phyloP scores from a whole-genome alignment of 345 rosid species.

The Arabidopsis thaliana region DNA sequence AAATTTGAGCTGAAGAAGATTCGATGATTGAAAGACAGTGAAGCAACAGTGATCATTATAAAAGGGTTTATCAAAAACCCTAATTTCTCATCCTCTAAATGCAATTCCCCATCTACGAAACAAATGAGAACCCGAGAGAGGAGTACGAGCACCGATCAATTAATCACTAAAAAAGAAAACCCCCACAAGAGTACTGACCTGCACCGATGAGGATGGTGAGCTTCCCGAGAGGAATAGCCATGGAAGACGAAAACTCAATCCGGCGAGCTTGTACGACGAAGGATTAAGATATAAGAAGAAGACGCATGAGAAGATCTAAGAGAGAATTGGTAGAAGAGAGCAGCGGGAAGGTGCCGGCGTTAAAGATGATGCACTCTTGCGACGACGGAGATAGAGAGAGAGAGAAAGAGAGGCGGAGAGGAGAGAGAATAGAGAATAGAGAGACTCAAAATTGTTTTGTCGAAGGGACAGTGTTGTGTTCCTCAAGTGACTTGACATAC shows the following conservation, averaged over 20 bases:
- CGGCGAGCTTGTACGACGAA: neutral
- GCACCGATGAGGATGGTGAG: constrained; percentile 51
- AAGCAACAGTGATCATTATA: constrained; percentile 22
- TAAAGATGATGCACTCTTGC: constrained; percentile 11
- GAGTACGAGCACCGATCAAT: constrained; percentile 2
- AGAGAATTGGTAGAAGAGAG: neutral
- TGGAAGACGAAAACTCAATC: constrained; percentile 13
- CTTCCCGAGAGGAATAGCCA: constrained; percentile 50
- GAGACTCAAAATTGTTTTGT: neutral
- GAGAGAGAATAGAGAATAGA: neutral
- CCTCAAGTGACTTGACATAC: constrained; percentile 34
- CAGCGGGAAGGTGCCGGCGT: neutral
- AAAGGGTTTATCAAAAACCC: constrained; percentile 46
- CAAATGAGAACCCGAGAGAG: neutral
- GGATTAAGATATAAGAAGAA: constrained; percentile 2
- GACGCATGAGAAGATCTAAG: constrained; percentile 14
- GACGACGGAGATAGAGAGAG: constrained; percentile 32
- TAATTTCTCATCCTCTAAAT: constrained; percentile 29
- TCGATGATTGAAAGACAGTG: neutral
- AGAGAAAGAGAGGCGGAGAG: constrained; percentile 16
- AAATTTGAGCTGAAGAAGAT: neutral
- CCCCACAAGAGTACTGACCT: constrained; percentile 31
- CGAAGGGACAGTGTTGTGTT: constrained; percentile 31
- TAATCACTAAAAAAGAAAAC: neutral
- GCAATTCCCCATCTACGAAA: constrained; percentile 8